Conservation (phyloP, 129 eudicot genomes). For the Ambrosia trifida region DNA sequence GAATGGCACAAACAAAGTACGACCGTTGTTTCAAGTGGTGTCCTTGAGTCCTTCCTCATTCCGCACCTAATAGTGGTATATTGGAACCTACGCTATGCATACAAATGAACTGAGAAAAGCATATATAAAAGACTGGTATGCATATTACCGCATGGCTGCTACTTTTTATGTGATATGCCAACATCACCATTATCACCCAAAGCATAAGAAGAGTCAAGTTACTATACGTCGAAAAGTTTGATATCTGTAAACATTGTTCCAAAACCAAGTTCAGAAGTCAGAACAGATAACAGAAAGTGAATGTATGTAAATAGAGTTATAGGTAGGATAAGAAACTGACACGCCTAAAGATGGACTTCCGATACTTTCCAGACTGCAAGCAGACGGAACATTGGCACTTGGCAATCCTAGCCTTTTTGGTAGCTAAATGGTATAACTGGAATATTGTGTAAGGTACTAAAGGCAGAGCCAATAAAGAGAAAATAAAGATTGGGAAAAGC, state of each 20-base stretch:
- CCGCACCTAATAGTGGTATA: not conserved
- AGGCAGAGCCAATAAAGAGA: conserved; percentile 85
- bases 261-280: conserved; percentile 11
- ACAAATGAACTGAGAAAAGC: not conserved
- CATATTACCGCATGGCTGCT: conserved; percentile 66
- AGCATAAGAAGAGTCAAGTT: conserved; percentile 82
- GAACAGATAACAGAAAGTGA: not conserved
- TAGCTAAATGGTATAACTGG: conserved; percentile 64
- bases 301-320: conserved; percentile 2
- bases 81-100: not conserved
- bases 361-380: conserved; percentile 81
- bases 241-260: conserved; percentile 56
- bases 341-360: conserved; percentile 73
- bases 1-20: conserved; percentile 16
- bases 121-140: not conserved
- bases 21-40: conserved; percentile 10
- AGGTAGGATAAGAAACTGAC: conserved; percentile 38
- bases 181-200: conserved; percentile 76
- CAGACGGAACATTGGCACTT: conserved; percentile 88
- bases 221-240: conserved; percentile 83
- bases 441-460: conserved; percentile 87
- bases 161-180: conserved; percentile 74
- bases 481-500: conserved; percentile 81
- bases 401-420: conserved; percentile 52
- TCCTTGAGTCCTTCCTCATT: not conserved